Percentiles rank a stretch among this genome's conserved stretches.
Conservation (phyloP, 1,139 yeast genomes). For the Wickerhamiella infanticola region DNA sequence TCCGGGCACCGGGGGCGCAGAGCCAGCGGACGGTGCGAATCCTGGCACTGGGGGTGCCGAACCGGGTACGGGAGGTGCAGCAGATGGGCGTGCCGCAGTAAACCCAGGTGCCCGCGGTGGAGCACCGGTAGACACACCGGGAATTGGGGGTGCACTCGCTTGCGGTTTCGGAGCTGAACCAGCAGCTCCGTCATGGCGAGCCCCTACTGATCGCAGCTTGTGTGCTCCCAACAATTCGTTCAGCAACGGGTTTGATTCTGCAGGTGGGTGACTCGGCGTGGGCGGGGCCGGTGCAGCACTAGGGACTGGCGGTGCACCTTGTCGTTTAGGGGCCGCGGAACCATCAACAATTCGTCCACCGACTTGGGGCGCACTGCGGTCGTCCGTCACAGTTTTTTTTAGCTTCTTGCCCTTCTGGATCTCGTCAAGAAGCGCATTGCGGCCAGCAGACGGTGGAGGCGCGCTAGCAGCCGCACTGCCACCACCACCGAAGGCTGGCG, state of each 20-base stretch:
- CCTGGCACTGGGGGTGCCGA: background rate
- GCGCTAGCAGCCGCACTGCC: conserved; percentile 8
- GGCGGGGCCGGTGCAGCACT: conserved; percentile 5
- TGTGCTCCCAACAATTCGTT: conserved; percentile 16
- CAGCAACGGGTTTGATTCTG: conserved; percentile 15
- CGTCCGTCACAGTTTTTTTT: conserved; percentile 65
- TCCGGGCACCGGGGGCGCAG: background rate
- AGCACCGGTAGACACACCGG: background rate
- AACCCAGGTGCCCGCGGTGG: background rate
- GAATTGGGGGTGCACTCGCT: conserved; percentile 25
- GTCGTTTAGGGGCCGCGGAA: conserved; percentile 1
- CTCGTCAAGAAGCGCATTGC: conserved; percentile 59
- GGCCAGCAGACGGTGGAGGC: conserved; percentile 6
- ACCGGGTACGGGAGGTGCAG: too few species aligned
- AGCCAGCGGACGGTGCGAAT: background rate
- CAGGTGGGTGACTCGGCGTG: conserved; percentile 2
- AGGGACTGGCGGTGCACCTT: conserved; percentile 2
- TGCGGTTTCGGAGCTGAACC: conserved; percentile 18
- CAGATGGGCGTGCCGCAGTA: background rate
- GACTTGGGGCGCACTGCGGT: conserved; percentile 42
- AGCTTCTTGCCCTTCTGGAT: conserved; percentile 64
- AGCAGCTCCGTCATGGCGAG: conserved; percentile 2
- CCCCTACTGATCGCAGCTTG: conserved; percentile 10
- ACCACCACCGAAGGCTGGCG: conserved; percentile 2
- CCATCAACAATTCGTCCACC: conserved; percentile 26